Base-by-base conservation (phyloP, 257 asterid genomes). In the Verbascum thapsus region DNA sequence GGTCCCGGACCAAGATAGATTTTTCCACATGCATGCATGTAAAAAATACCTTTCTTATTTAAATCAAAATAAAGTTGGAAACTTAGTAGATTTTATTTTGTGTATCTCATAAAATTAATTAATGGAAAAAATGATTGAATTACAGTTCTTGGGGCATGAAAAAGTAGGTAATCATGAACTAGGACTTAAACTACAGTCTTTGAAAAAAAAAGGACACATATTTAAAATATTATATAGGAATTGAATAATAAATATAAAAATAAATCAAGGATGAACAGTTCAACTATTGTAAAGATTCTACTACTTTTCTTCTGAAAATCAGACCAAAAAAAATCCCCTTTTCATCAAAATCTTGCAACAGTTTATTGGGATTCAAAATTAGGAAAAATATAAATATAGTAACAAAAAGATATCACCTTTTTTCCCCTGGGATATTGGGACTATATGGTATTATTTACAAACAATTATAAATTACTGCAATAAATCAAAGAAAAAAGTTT, bases 131-230 rank as follows among this genome's bases (percentile, higher is more conserved):
- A n/a, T n/a, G n/a, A 72, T 72, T 72, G 63, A 78, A 77, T 87
- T 82, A 16, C 58, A 82, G 91, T 85, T 82, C 73, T 82, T 69
- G 91, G 90, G 82, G 81, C 54, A 69, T 49, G 64, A 55, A 71
- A 83, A 90, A 75, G 84, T 67, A 23, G 58, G 82, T 67, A 66
- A 75, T 74, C 57, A 80, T 71, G 66, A 78, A 71, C 75, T 48
- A 38, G 45, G 62, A 65, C 74, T 67, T 78, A 4, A 80, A 73
- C 81, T 74, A 35, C 53, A 81, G 81, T 71, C 2, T 71, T 13
- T 61, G 47, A 53, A 58, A 52, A 72, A n/a, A 61, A 53, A 40
- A 61, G 45, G 70, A 40, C 41, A 43, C 32, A 50, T n/a, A 58
- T 30, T 51, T 34, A 32, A 60, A 37, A 30, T 55, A 30, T 34